phyloP scores from a whole-genome alignment of 148 eudicot genomes.

The Arbutus unedo region DNA sequence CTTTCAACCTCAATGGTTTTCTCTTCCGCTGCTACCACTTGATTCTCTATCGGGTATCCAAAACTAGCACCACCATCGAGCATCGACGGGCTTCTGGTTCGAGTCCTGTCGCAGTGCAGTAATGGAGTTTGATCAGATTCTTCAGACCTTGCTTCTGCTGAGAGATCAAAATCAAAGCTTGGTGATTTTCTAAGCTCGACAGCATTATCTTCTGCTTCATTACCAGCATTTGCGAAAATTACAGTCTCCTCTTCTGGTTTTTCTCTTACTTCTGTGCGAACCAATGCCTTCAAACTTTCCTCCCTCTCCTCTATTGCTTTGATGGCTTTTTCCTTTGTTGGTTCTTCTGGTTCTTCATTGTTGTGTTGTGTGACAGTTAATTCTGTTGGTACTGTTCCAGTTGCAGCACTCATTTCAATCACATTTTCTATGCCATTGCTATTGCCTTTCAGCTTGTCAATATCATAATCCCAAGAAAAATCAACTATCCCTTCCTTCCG shows the following conservation, averaged over 20 bases:
- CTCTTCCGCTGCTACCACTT: constrained; percentile 29
- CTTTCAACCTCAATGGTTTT: constrained; percentile 43
- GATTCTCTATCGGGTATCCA: constrained; percentile 4
- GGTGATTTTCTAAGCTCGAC: constrained; percentile 32
- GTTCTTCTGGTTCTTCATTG: not conserved
- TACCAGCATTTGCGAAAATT: not conserved
- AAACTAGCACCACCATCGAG: constrained; percentile 3
- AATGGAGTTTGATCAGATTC: constrained; percentile 48
- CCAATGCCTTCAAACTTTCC: not conserved
- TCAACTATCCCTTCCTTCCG: not conserved
- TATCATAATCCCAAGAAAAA: too few relatives aligned
- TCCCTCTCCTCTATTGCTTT: not conserved
- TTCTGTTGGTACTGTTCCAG: constrained; percentile 5
- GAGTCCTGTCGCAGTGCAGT: constrained; percentile 21
- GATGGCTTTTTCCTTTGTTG: not conserved
- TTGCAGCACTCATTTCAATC: not conserved
- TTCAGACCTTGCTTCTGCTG: constrained; percentile 21
- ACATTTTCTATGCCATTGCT: too few relatives aligned
- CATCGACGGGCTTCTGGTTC: constrained; percentile 27
- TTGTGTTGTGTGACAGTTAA: not conserved
- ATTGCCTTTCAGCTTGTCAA: too few relatives aligned
- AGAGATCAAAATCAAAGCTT: constrained; percentile 44
- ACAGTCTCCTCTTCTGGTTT: not conserved
- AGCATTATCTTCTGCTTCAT: constrained; percentile 14
- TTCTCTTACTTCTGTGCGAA: not conserved